These are phyloP conservation scores for Peronospora belbahrii DNA, from an alignment of 352 stramenopile species.

Conservation along the genomic window DNA sequence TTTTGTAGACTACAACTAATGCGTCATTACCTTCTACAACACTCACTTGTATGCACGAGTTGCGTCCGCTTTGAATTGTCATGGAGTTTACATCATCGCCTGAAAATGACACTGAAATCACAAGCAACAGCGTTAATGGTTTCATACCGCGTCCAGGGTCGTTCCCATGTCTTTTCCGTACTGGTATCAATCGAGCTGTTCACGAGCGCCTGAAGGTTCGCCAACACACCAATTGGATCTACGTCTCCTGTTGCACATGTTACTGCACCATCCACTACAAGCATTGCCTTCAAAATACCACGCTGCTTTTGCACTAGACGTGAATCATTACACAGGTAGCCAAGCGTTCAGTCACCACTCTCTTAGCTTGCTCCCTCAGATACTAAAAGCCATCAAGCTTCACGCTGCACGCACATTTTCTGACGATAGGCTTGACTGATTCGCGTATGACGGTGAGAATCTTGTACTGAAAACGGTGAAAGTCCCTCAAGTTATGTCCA, in stretches of 20 bases:
- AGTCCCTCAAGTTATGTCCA: constrained; percentile 87
- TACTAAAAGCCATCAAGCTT: background rate
- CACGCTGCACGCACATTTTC: constrained; percentile 47
- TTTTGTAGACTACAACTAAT: constrained; percentile 85
- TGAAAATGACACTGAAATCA: constrained; percentile 65
- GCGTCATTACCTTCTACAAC: constrained; percentile 70
- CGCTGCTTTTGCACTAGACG: constrained; percentile 77
- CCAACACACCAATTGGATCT: constrained; percentile 86
- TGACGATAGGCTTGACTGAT: constrained; percentile 75
- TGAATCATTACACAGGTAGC: background rate
- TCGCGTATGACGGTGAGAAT: constrained; percentile 79
- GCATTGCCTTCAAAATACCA: constrained; percentile 83
- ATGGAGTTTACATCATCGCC: constrained; percentile 75
- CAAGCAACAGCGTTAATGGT: background rate
- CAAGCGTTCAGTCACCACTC: background rate
- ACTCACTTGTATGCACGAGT: constrained; percentile 83
- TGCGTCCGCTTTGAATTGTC: constrained; percentile 81
- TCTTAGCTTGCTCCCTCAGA: background rate
- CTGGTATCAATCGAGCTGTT: constrained; percentile 82
- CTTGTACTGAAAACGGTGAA: constrained; percentile 85
- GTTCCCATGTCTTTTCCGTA: constrained; percentile 20
- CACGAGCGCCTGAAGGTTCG: constrained; percentile 84
- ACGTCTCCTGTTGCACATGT: constrained; percentile 81
- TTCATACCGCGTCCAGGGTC: background rate
- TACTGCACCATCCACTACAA: constrained; percentile 81